Conservation (phyloP, 2,329 filamentous ascomycete genomes). For the Aspergillus piperis region DNA sequence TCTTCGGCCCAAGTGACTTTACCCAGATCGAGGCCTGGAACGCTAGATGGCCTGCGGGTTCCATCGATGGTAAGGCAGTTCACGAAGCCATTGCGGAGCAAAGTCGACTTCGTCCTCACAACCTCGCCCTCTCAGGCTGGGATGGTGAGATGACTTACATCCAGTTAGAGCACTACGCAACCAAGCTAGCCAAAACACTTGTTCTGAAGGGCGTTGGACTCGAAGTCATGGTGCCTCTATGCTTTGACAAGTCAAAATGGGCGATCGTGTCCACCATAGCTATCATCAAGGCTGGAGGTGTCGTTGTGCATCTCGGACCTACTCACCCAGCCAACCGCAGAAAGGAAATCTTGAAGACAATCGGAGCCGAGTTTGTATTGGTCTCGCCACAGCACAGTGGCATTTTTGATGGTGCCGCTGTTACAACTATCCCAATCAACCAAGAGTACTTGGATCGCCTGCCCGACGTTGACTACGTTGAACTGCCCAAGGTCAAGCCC, state of each 20-base stretch:
- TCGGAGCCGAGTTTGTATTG: not conserved
- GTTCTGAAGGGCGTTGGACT: not conserved
- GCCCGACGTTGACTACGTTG: not conserved
- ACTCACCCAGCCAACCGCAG: not conserved
- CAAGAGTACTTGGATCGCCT: not conserved
- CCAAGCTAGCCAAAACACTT: not conserved
- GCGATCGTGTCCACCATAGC: not conserved
- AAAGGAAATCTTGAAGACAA: not conserved
- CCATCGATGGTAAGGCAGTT: not conserved
- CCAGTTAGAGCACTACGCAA: not conserved
- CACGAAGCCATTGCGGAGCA: not conserved
- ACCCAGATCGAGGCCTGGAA: not conserved
- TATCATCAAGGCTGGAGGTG: slow-evolving; percentile 3
- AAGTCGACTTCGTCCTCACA: not conserved
- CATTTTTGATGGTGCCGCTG: not conserved
- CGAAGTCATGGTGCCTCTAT: not conserved
- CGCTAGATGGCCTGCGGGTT: not conserved
- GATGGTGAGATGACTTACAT: slow-evolving; percentile 2
- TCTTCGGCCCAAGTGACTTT: not conserved
- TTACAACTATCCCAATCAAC: not conserved
- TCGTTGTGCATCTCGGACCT: not conserved
- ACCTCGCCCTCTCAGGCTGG: not conserved
- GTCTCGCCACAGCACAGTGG: not conserved
- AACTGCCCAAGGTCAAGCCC: not conserved
- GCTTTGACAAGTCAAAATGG: slow-evolving; percentile 6